phyloP scores from a whole-genome alignment of 768 basidiomycete genomes.

The Pleurotus citrinopileatus region DNA sequence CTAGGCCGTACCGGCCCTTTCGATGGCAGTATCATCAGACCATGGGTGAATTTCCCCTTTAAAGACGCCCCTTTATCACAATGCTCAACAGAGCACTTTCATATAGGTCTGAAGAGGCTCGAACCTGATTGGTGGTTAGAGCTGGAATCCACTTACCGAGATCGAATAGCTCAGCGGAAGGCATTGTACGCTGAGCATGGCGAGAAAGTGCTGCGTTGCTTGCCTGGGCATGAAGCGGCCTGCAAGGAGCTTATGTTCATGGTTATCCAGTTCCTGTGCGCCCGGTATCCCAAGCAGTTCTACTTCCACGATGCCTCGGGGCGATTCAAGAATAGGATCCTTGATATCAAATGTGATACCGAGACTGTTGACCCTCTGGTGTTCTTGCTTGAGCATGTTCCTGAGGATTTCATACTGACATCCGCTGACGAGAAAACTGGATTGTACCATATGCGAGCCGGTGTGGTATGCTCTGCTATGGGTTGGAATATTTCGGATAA shows the following conservation, averaged over 20 bases:
- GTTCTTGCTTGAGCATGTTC: constrained; percentile 48
- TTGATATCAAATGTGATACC: constrained; percentile 28
- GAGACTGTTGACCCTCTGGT: constrained; percentile 30
- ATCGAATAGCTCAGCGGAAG: constrained; percentile 40
- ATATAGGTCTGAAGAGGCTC: constrained; percentile 40
- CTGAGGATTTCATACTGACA: constrained; percentile 49
- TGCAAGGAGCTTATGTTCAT: constrained; percentile 54
- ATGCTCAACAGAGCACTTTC: neutral
- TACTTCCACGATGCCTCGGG: constrained; percentile 29
- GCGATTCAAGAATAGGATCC: constrained; percentile 41
- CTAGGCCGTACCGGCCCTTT: constrained; percentile 55
- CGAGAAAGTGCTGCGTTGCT: constrained; percentile 37
- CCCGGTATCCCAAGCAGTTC: constrained; percentile 56
- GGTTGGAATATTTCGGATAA: constrained; percentile 48
- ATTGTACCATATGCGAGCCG: constrained; percentile 42
- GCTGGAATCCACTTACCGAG: constrained; percentile 47
- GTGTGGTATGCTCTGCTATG: constrained; percentile 42
- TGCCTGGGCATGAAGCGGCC: constrained; percentile 47
- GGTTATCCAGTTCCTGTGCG: constrained; percentile 54
- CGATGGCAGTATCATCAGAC: constrained; percentile 55
- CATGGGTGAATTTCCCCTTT: constrained; percentile 39
- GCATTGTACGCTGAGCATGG: constrained; percentile 35
- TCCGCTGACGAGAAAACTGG: constrained; percentile 39
- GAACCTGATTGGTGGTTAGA: constrained; percentile 59
- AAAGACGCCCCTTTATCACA: neutral